Evolutionary conservation across 2,329 filamentous ascomycete genomes (phyloP).

Genomic region (Acrodontium crateriforme): DNA sequence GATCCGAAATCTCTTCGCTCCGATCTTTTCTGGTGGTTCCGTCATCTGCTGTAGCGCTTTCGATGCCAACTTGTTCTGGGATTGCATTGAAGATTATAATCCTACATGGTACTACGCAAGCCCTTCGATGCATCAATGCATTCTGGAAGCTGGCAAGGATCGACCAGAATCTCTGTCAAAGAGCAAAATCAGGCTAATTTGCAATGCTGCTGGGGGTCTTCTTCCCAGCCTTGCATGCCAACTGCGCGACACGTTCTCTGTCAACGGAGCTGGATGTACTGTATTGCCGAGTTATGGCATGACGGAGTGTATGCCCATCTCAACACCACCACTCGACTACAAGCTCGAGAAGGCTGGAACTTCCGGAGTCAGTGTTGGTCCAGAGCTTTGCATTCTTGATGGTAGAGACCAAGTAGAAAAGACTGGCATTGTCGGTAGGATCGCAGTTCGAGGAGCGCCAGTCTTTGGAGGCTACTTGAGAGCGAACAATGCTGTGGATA

Average conservation of each 20-base stretch:
- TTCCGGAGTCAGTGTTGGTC: constrained; percentile 39
- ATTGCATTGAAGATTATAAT: constrained; percentile 33
- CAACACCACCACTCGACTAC: constrained; percentile 41
- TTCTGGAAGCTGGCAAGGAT: constrained; percentile 33
- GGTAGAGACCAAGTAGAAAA: constrained; percentile 22
- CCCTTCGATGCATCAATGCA: constrained; percentile 43
- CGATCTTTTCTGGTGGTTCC: constrained; percentile 40
- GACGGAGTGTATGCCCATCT: constrained; percentile 48
- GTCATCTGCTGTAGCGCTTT: constrained; percentile 42
- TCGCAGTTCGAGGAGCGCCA: constrained; percentile 37
- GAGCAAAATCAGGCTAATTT: constrained; percentile 38
- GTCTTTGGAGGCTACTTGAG: constrained; percentile 38
- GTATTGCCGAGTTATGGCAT: constrained; percentile 46
- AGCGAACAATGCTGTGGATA: constrained; percentile 30
- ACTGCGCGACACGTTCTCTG: constrained; percentile 36
- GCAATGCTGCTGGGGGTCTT: constrained; percentile 42
- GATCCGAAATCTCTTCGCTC: constrained; percentile 41
- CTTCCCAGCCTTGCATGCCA: constrained; percentile 37
- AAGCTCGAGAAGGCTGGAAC: constrained; percentile 39
- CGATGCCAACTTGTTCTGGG: constrained; percentile 43
- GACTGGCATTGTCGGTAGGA: constrained; percentile 25
- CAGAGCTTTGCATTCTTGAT: constrained; percentile 38
- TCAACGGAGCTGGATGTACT: constrained; percentile 20
- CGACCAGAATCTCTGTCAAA: constrained; percentile 28
- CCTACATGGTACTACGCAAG: constrained; percentile 47